Conservation (phyloP, 805 yeast species). For the Candida methanosorbosa region DNA sequence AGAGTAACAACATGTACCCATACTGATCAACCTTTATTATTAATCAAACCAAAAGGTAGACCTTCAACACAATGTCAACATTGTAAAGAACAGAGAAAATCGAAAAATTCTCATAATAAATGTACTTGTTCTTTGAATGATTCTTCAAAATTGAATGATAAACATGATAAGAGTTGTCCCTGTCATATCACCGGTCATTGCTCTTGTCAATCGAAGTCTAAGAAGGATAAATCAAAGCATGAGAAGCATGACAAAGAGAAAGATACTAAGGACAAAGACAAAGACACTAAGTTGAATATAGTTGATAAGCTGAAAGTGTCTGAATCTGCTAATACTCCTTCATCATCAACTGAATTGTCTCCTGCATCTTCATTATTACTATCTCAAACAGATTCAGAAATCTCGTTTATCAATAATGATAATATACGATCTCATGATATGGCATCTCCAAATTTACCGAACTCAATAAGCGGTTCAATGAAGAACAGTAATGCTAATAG, state of each 20-base stretch:
- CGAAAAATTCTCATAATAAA: conserved; percentile 54
- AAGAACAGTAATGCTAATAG: not conserved
- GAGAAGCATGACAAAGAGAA: conserved; percentile 1
- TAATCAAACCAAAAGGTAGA: conserved; percentile 94
- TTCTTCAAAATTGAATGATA: conserved; percentile 11
- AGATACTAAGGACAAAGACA: conserved; percentile 10
- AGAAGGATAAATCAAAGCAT: conserved; percentile 5
- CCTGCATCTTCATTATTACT: not conserved
- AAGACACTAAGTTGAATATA: not conserved
- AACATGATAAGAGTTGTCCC: conserved; percentile 21
- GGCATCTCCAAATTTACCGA: conserved; percentile 16
- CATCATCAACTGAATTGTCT: not conserved
- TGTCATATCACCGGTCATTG: conserved; percentile 24
- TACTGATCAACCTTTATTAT: conserved; percentile 79
- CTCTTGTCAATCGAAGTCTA: conserved; percentile 21
- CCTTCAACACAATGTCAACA: conserved; percentile 89
- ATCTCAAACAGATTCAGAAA: not conserved
- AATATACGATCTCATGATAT: conserved; percentile 21
- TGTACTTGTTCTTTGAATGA: conserved; percentile 52
- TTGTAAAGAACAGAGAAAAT: conserved; percentile 68
- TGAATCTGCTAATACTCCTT: not conserved
- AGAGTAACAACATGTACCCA: conserved; percentile 92
- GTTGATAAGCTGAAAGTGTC: not conserved
- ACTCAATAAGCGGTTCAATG: too few species aligned
- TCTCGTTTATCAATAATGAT: not conserved